Conservation (phyloP, 202 grass and related monocot genomes). For the Zizania palustris region DNA sequence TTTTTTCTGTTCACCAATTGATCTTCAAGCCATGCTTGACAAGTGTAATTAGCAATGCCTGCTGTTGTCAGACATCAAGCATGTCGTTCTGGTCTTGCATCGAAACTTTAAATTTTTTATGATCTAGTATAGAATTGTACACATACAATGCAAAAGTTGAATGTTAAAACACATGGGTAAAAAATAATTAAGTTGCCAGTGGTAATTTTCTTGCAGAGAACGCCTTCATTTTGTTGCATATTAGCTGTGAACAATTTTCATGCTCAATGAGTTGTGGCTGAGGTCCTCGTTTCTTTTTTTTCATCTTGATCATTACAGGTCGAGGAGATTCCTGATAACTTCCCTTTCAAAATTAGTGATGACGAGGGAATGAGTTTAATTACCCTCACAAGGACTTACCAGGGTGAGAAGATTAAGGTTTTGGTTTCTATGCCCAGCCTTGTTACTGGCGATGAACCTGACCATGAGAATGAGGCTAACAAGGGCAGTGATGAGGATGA, state of each 20-base stretch:
- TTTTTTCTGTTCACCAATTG: neutral
- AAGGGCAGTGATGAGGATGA: constrained; percentile 22
- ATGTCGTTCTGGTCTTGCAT: neutral
- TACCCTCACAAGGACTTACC: constrained; percentile 63
- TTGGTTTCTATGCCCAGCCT: constrained; percentile 80
- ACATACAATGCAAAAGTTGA: neutral
- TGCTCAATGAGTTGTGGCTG: neutral
- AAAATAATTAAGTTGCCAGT: neutral
- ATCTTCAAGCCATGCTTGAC: neutral
- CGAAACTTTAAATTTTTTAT: neutral
- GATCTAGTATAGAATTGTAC: neutral
- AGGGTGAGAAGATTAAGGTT: constrained; percentile 65
- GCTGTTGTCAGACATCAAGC: neutral
- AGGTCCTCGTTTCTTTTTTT: constrained; percentile 32
- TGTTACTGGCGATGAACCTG: constrained; percentile 80
- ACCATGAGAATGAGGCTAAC: constrained; percentile 28
- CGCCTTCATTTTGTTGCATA: neutral
- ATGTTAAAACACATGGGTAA: neutral
- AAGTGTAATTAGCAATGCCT: constrained; percentile 4
- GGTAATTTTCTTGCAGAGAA: neutral
- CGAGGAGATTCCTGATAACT: constrained; percentile 66
- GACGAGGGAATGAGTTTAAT: constrained; percentile 56
- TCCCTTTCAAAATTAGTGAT: constrained; percentile 77
- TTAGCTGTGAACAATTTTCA: neutral
- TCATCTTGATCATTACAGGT: constrained; percentile 48